Percentiles rank a stretch among this genome's conserved stretches.
phyloP scores from a whole-genome alignment of 805 yeast genomes.

The Candida nonsorbophila region DNA sequence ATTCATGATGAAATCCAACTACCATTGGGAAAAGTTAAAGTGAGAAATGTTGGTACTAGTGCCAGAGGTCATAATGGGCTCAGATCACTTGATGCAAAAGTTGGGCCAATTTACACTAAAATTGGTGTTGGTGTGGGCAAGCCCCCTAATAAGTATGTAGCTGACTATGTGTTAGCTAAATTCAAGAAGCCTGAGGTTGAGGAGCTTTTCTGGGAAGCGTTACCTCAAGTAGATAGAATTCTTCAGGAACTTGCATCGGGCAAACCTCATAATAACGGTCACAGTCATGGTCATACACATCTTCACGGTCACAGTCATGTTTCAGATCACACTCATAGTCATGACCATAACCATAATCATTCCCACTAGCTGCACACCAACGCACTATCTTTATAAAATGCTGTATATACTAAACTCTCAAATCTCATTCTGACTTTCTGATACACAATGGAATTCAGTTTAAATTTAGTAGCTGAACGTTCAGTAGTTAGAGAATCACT shows the following conservation, averaged over 20 bases:
- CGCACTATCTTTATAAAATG: no score
- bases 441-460: constrained; percentile 46
- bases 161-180: constrained; percentile 61
- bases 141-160: constrained; percentile 43
- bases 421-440: no score
- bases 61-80: constrained; percentile 86
- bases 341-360: no score
- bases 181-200: constrained; percentile 43
- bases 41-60: constrained; percentile 55
- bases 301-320: no score
- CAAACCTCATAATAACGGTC: no score
- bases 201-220: constrained; percentile 30
- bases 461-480: constrained; percentile 46
- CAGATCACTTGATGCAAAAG: constrained; percentile 43
- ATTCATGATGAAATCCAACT: constrained; percentile 77
- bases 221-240: constrained; percentile 27
- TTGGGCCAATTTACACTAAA: constrained; percentile 55
- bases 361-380: no score
- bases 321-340: no score
- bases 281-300: no score
- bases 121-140: constrained; percentile 76
- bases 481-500: constrained; percentile 51
- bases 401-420: no score
- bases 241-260: no score
- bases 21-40: constrained; percentile 59